Percentiles rank a stretch among this genome's conserved stretches.
Conservation (phyloP, 176 grass and related monocot genomes). For the Typha latifolia region DNA sequence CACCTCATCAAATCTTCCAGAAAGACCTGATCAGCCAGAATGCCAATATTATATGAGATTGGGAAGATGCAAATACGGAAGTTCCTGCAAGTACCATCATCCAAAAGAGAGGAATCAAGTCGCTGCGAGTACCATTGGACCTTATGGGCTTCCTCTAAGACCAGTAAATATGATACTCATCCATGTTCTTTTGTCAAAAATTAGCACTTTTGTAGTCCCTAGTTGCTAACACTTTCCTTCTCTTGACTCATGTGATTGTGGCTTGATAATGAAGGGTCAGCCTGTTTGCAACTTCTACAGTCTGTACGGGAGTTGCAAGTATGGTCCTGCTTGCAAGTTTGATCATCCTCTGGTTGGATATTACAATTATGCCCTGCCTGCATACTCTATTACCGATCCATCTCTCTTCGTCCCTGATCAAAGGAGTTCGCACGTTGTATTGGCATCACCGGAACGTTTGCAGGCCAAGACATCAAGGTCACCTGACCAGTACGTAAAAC, state of each 20-base stretch:
- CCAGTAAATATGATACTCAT: slow-evolving; percentile 27
- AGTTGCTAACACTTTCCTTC: not conserved
- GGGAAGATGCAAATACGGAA: slow-evolving; percentile 25
- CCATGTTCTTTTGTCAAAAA: not conserved
- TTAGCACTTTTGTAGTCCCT: not conserved
- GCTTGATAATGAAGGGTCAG: slow-evolving; percentile 25
- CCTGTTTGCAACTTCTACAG: slow-evolving; percentile 22
- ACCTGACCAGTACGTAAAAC: not conserved
- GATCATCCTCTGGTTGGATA: slow-evolving; percentile 30
- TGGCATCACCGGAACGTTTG: not conserved
- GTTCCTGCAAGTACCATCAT: slow-evolving; percentile 27
- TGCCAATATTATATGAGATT: slow-evolving; percentile 25
- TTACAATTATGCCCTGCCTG: slow-evolving; percentile 27
- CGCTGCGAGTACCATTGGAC: slow-evolving; percentile 12
- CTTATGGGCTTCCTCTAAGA: slow-evolving; percentile 31
- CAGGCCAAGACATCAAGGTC: not conserved
- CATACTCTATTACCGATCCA: slow-evolving; percentile 18
- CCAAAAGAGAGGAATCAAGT: slow-evolving; percentile 19
- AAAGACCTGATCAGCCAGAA: slow-evolving; percentile 21
- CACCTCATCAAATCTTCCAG: not conserved
- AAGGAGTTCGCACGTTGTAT: slow-evolving; percentile 14
- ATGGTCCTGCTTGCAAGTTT: slow-evolving; percentile 35
- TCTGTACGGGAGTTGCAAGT: slow-evolving; percentile 35
- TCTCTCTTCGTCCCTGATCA: slow-evolving; percentile 11
- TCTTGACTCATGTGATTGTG: not conserved